These are phyloP conservation scores for Diplotaxis tenuifolia DNA, from an alignment of 345 rosid species.

Conservation along the genomic window DNA sequence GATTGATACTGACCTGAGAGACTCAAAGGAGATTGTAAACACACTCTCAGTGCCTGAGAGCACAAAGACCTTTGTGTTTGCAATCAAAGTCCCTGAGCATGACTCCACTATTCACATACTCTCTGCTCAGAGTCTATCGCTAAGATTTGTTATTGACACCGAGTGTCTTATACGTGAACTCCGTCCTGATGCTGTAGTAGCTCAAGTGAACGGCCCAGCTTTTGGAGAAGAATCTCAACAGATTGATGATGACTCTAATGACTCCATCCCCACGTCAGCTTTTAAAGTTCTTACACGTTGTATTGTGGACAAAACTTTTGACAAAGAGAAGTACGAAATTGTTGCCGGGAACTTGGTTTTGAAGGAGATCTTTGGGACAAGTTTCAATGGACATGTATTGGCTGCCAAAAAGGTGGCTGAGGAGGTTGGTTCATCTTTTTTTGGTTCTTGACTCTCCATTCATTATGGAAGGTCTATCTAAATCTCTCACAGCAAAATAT, in stretches of 20 bases:
- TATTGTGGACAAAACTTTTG: conserved; percentile 50
- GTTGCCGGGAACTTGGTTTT: conserved; percentile 64
- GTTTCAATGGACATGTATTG: conserved; percentile 64
- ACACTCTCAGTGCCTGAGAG: conserved; percentile 46
- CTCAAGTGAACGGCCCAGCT: conserved; percentile 8
- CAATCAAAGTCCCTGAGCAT: conserved; percentile 48
- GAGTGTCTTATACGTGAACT: conserved; percentile 62
- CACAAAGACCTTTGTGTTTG: conserved; percentile 64
- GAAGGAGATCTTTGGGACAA: conserved; percentile 65
- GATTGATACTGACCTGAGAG: background rate
- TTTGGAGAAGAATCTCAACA: conserved; percentile 44
- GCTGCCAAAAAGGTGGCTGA: conserved; percentile 61
- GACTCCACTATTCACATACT: conserved; percentile 65
- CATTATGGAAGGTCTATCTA: conserved; percentile 41
- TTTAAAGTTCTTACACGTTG: too few relatives aligned
- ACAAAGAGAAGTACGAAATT: conserved; percentile 60
- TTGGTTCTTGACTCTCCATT: conserved; percentile 58
- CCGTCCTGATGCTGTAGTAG: conserved; percentile 64
- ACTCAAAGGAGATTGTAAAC: background rate
- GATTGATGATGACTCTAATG: conserved; percentile 12
- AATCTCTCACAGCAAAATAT: conserved; percentile 31
- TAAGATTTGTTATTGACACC: conserved; percentile 58
- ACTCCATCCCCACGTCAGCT: conserved; percentile 60
- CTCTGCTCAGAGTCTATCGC: conserved; percentile 52
- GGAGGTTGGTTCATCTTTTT: conserved; percentile 70